Conservation (phyloP, 345 rosid genomes). For the Odontarrhena argentea region DNA sequence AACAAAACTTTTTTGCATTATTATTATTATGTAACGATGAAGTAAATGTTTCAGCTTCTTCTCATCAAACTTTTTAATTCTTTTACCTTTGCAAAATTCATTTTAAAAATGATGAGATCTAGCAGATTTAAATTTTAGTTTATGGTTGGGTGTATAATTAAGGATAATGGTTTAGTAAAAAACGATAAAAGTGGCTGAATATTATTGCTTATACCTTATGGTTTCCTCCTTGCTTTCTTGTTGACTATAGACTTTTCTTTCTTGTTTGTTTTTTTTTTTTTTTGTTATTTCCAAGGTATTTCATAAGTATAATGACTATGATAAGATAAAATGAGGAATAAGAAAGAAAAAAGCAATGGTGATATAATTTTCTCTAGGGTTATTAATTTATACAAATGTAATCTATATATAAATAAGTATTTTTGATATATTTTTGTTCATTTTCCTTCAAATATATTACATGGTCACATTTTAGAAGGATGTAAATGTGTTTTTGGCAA, state of each 20-base stretch:
- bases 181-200: slow-evolving; percentile 22
- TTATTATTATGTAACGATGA: slow-evolving; percentile 24
- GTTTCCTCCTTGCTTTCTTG: slow-evolving; percentile 33
- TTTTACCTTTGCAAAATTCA: not conserved
- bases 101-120: not conserved
- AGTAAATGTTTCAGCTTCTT: slow-evolving; percentile 35
- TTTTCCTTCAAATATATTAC: too few species aligned
- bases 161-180: slow-evolving; percentile 17
- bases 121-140: not conserved
- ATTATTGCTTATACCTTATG: slow-evolving; percentile 42
- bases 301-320: slow-evolving; percentile 28
- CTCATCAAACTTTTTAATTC: not conserved
- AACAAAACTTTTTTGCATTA: slow-evolving; percentile 12
- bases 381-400: not conserved
- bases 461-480: too few species aligned
- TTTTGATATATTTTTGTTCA: too few species aligned
- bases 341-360: not conserved
- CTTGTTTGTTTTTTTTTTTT: slow-evolving; percentile 27
- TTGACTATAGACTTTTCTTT: slow-evolving; percentile 57
- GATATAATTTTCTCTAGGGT: not conserved
- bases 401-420: too few species aligned
- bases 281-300: slow-evolving; percentile 35
- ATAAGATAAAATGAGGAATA: slow-evolving; percentile 1
- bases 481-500: too few species aligned
- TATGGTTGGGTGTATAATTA: slow-evolving; percentile 12